Base-by-base conservation (phyloP, 768 basidiomycete genomes). In the Saitozyma podzolica region DNA sequence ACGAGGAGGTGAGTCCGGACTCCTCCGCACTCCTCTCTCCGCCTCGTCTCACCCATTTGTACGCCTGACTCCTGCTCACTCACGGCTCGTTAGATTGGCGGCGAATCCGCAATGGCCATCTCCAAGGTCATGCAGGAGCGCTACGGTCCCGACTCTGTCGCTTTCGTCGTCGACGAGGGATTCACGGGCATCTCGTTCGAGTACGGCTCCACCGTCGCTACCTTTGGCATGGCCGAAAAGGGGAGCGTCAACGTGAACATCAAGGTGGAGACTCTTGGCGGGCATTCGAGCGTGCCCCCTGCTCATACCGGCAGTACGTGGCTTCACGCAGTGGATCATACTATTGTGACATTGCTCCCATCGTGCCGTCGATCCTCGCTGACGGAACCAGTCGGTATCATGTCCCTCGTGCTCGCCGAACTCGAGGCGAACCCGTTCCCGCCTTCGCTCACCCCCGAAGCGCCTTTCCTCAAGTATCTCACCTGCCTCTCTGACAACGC, bases 111-210 rank as follows among this genome's bases (percentile, higher is more conserved):
- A 7, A 85, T 86, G 0, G 61, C 70, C 2, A 80, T 87, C n/a
- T 80, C 80, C 0, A 40, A 73, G 6, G 75, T 80, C 48, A 76
- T 96, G 40, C 75, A 85, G 52, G 67, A 82, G 3, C 83, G 81
- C 14, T 94, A 90, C 73, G 92, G 92, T 42, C 75, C 84, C 62
- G 78, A 91, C 70, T 84, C 85, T 5, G 86, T 91, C 73, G 86
- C 89, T 0, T 83, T 95, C 74, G 77, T 96, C 50, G 83, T 97
- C 41, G 94, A 97, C 72, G 94, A 97, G 82, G 92, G 93, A 41
- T 85, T 90, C 87, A 76, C 70, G 81, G 80, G 80, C 3, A 69
- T 81, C 11, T 72, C 76, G 19, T 20, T 68, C 3, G 65, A 71
- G 8, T 78, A 72, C 61, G 79, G 79, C n/a, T 48, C 59, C 0